Base-by-base conservation (phyloP, 2,329 filamentous ascomycete species). In the Aspergillus udagawae region DNA sequence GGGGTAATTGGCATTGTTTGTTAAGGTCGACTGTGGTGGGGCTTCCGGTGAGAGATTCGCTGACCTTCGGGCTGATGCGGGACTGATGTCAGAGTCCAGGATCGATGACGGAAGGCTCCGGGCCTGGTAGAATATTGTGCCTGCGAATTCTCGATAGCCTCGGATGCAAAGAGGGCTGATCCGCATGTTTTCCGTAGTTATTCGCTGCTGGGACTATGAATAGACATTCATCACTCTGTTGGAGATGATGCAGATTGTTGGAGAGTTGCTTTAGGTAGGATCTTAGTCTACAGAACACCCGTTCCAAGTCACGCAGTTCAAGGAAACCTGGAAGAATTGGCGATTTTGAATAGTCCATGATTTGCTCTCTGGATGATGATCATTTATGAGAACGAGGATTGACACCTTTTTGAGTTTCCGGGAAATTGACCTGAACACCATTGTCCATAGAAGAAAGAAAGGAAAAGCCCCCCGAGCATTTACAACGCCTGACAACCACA, bases 51-150 rank as follows among this genome's bases (percentile, higher is more conserved):
- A 69, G 59, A 65, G 57, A 62, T 59, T 62, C 57, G 62, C 57
- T 57, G 55, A 58, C 54, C 54, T 63, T 71, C 72, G 72, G 73
- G 70, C 71, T 74, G 70, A 71, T 73, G 71, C 73, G 73, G 73
- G 70, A 74, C 68, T 74, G 71, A 75, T 73, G 70, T 74, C 70
- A 75, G 60, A 64, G 55, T 35, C 62, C 38, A 51, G 50, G 56
- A 63, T 64, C 53, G 57, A 62, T 63, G 63, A 65, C 71, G 70
- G 70, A 67, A 71, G 63, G 63, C 52, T 60, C 64, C 66, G 68
- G 63, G 60, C 50, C 55, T 60, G 65, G 60, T 57, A 61, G 44
- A 64, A 63, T 38, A 54, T 59, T 60, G 49, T 56, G 32, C 50
- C 55, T 60, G 51, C 35, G 21, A 23, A 44, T 59, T 53, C 56